Percentiles rank a stretch among this genome's conserved stretches.
phyloP scores from a whole-genome alignment of 805 yeast species.

The Phaffomyces antillensis region DNA sequence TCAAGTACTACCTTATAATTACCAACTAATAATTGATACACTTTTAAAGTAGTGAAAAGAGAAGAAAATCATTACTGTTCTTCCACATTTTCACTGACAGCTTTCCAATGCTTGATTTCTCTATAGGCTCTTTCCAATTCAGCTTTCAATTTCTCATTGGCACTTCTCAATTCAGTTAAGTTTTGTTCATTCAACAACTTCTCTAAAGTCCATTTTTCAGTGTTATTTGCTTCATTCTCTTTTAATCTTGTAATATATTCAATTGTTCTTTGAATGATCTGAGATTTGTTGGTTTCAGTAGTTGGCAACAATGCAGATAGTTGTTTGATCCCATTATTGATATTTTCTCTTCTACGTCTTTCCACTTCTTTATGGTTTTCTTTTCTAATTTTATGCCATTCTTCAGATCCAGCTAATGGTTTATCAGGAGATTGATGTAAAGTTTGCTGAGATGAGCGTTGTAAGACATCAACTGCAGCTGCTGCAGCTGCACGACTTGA shows the following conservation, averaged over 20 bases:
- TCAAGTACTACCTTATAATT: no score
- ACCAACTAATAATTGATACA: not conserved
- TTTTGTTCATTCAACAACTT: slow-evolving; percentile 89
- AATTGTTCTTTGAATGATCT: slow-evolving; percentile 79
- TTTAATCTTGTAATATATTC: slow-evolving; percentile 86
- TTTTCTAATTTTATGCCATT: slow-evolving; percentile 77
- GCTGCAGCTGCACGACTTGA: slow-evolving; percentile 11
- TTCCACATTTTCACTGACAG: slow-evolving; percentile 17
- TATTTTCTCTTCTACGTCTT: slow-evolving; percentile 82
- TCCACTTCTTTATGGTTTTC: slow-evolving; percentile 95
- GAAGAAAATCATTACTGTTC: not conserved
- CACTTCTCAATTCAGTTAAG: slow-evolving; percentile 72
- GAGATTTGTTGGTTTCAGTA: slow-evolving; percentile 84
- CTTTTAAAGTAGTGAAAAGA: not conserved
- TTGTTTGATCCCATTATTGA: slow-evolving; percentile 80
- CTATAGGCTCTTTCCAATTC: slow-evolving; percentile 90
- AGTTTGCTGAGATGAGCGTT: slow-evolving; percentile 10
- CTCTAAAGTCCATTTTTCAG: slow-evolving; percentile 93
- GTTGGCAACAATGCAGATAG: slow-evolving; percentile 74
- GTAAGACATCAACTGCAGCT: slow-evolving; percentile 1
- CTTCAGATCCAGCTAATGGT: slow-evolving; percentile 70
- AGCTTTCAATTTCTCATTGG: slow-evolving; percentile 80
- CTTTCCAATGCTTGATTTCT: slow-evolving; percentile 81
- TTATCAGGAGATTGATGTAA: slow-evolving; percentile 25
- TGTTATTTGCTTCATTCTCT: slow-evolving; percentile 81